phyloP scores from a whole-genome alignment of 2,329 filamentous ascomycete genomes.

The Atkinsonella hypoxylon region DNA sequence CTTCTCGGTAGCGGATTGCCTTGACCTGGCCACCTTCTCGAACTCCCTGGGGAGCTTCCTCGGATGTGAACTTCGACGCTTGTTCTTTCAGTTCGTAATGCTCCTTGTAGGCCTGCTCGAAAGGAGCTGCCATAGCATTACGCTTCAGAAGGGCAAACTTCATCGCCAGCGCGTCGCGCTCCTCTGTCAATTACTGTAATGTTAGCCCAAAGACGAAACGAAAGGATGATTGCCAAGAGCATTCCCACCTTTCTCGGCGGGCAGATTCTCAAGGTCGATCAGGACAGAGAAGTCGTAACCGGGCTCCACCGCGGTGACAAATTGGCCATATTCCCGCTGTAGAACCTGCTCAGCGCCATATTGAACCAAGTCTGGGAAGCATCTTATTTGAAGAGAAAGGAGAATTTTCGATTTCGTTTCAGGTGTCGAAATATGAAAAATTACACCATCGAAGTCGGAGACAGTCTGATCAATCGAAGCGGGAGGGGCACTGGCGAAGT shows the following conservation, averaged over 20 bases:
- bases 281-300: conserved; percentile 94
- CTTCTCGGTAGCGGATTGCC: conserved; percentile 95
- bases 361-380: conserved; percentile 80
- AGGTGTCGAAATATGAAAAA: conserved; percentile 95
- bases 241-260: conserved; percentile 55
- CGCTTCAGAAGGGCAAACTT: conserved; percentile 89
- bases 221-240: too few species aligned
- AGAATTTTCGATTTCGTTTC: conserved; percentile 89
- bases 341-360: conserved; percentile 90
- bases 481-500: conserved; percentile 57
- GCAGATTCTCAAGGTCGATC: conserved; percentile 79
- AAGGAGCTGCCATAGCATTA: conserved; percentile 97
- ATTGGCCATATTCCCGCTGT: conserved; percentile 85
- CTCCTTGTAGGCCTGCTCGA: conserved; percentile 92
- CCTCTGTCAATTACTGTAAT: conserved; percentile 43
- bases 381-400: conserved; percentile 89
- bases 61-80: conserved; percentile 82
- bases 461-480: conserved; percentile 93
- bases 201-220: background rate
- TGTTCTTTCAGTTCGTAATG: conserved; percentile 78
- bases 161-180: conserved; percentile 72
- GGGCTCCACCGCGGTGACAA: conserved; percentile 74
- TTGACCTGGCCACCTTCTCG: conserved; percentile 85
- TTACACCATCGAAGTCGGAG: conserved; percentile 97
- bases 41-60: conserved; percentile 85